These are phyloP conservation scores for Ramaria sp. DNA, from an alignment of 768 basidiomycete species.

Conservation along the genomic window DNA sequence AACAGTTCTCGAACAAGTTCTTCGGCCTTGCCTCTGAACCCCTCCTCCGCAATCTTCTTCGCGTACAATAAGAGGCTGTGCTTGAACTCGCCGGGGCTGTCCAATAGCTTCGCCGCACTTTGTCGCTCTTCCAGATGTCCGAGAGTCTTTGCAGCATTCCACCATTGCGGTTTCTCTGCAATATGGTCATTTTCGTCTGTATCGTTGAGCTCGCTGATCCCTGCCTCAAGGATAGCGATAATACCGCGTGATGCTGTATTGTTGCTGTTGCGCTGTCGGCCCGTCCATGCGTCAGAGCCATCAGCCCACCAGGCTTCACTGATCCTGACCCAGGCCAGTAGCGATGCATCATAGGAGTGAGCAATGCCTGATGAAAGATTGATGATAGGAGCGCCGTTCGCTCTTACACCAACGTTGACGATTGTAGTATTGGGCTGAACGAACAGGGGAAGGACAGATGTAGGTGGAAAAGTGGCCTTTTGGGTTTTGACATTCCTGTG, in stretches of 20 bases:
- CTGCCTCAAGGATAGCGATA: slow-evolving; percentile 38
- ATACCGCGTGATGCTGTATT: slow-evolving; percentile 36
- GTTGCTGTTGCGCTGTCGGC: slow-evolving; percentile 42
- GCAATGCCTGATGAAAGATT: slow-evolving; percentile 67
- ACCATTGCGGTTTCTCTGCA: slow-evolving; percentile 57
- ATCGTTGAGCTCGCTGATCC: slow-evolving; percentile 19
- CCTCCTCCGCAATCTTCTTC: slow-evolving; percentile 81
- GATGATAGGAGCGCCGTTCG: slow-evolving; percentile 73
- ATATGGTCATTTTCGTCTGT: slow-evolving; percentile 17
- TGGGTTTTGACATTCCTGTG: slow-evolving; percentile 69
- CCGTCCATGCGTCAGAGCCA: slow-evolving; percentile 77
- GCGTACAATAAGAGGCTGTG: slow-evolving; percentile 67
- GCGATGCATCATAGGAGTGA: slow-evolving; percentile 64
- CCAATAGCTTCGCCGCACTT: slow-evolving; percentile 61
- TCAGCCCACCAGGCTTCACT: slow-evolving; percentile 79
- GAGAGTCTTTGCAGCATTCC: slow-evolving; percentile 72
- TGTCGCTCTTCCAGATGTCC: slow-evolving; percentile 82
- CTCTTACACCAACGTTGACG: slow-evolving; percentile 53
- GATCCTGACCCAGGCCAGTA: slow-evolving; percentile 64
- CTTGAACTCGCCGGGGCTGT: slow-evolving; percentile 81
- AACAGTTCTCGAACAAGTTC: slow-evolving; percentile 85
- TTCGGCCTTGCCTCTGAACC: slow-evolving; percentile 78
- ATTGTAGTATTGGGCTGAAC: slow-evolving; percentile 48
- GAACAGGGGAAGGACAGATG: slow-evolving; percentile 52
- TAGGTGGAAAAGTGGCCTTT: slow-evolving; percentile 51